phyloP scores from a whole-genome alignment of 345 rosid genomes.

The Aquilaria malaccensis region DNA sequence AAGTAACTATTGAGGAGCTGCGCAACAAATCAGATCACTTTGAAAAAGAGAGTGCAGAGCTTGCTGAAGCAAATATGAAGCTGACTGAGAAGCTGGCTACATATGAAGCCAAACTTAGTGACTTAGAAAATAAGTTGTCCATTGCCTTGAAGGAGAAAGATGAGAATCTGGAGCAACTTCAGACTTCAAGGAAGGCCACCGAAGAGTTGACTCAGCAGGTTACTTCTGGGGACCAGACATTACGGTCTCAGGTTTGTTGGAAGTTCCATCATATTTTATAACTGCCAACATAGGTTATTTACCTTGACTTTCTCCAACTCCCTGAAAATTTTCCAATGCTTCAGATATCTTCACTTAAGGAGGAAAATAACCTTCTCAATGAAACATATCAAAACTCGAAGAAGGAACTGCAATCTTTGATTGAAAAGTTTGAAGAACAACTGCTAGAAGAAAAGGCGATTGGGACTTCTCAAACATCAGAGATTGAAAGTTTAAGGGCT shows the following conservation, averaged over 20 bases:
- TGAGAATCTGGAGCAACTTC: slow-evolving; percentile 52
- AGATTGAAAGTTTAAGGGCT: slow-evolving; percentile 43
- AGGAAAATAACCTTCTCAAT: slow-evolving; percentile 62
- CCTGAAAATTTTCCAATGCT: slow-evolving; percentile 11
- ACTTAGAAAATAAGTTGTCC: slow-evolving; percentile 47
- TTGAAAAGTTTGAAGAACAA: slow-evolving; percentile 54
- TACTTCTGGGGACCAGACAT: slow-evolving; percentile 55
- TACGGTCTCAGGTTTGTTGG: slow-evolving; percentile 67
- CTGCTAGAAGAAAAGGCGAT: slow-evolving; percentile 38
- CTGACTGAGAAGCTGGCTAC: slow-evolving; percentile 64
- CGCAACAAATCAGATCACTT: slow-evolving; percentile 45
- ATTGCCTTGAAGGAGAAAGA: slow-evolving; percentile 49
- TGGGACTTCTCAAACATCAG: slow-evolving; percentile 33
- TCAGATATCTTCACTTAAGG: slow-evolving; percentile 65
- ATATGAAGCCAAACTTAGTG: slow-evolving; percentile 52
- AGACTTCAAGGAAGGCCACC: slow-evolving; percentile 44
- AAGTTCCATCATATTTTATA: slow-evolving; percentile 9
- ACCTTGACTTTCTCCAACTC: background rate
- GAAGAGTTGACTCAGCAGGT: slow-evolving; percentile 60
- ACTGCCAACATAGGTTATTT: background rate
- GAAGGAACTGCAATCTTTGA: slow-evolving; percentile 60
- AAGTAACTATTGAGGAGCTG: slow-evolving; percentile 56
- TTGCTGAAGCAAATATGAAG: slow-evolving; percentile 76
- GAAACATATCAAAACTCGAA: slow-evolving; percentile 54
- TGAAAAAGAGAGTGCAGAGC: slow-evolving; percentile 63